Evolutionary conservation across 1,139 yeast genomes (phyloP).

Genomic region (Waltiozyma sp.): DNA sequence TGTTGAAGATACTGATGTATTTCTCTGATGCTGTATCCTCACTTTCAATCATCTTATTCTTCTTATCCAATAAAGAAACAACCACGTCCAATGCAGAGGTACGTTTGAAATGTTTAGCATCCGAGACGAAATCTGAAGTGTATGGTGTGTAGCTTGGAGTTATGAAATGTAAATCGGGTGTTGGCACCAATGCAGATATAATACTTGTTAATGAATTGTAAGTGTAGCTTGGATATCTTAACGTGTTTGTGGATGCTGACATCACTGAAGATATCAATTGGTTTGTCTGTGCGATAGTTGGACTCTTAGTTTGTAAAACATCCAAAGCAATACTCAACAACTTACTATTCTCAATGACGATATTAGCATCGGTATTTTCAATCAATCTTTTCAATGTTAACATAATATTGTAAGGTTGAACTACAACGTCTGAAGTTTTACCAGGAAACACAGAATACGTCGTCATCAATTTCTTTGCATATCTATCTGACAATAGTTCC

Average conservation of each 20-base stretch:
- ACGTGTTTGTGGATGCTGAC: constrained; percentile 76
- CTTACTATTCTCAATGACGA: constrained; percentile 87
- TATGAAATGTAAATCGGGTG: constrained; percentile 81
- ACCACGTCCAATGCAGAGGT: constrained; percentile 80
- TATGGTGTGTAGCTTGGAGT: constrained; percentile 86
- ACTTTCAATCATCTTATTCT: constrained; percentile 62
- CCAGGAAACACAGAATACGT: constrained; percentile 86
- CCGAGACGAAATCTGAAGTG: constrained; percentile 48
- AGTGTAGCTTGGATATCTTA: constrained; percentile 87
- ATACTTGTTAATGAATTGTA: constrained; percentile 81
- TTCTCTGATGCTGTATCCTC: constrained; percentile 29
- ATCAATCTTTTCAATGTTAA: constrained; percentile 72
- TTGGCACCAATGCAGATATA: constrained; percentile 73
- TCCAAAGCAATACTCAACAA: constrained; percentile 32
- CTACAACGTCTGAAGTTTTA: constrained; percentile 87
- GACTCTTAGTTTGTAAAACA: constrained; percentile 23
- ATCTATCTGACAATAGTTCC: constrained; percentile 72
- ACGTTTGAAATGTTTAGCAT: constrained; percentile 51
- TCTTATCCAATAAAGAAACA: constrained; percentile 70
- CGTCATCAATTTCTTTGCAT: constrained; percentile 70
- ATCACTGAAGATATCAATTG: constrained; percentile 77
- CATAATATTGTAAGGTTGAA: constrained; percentile 89
- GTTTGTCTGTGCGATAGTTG: constrained; percentile 55
- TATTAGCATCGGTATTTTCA: constrained; percentile 74
- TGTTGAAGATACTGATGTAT: constrained; percentile 65